A percentile compares a stretch with the other conserved stretches of the same genome.
Evolutionary conservation across 192 early-diverging fungal genomes (phyloP).

Genomic region (Haplosporangium gracile): DNA sequence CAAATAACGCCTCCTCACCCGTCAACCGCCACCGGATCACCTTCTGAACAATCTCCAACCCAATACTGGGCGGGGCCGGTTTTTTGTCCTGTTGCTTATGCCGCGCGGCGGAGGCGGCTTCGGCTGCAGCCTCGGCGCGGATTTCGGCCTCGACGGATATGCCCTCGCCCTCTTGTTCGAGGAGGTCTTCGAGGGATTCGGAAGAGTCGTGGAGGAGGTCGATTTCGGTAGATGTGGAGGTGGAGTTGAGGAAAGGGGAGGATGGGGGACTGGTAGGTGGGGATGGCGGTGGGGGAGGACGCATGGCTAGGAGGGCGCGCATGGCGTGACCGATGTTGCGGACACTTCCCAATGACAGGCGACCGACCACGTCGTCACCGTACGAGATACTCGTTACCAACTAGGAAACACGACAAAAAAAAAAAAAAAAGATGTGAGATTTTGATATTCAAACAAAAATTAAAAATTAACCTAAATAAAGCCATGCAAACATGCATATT

Average conservation of each 20-base stretch:
- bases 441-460: background rate
- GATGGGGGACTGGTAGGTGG: conserved; percentile 24
- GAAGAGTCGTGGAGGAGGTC: conserved; percentile 45
- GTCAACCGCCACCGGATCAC: conserved; percentile 51
- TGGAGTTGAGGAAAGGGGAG: conserved; percentile 9
- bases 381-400: conserved; percentile 59
- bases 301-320: conserved; percentile 43
- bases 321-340: conserved; percentile 53
- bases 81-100: background rate
- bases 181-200: conserved; percentile 30
- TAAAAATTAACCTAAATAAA: background rate
- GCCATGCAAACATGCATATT: no score
- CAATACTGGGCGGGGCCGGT: conserved; percentile 26
- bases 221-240: background rate
- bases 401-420: background rate
- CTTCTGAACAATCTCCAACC: conserved; percentile 56
- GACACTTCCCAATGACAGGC: conserved; percentile 54
- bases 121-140: background rate
- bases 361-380: conserved; percentile 52
- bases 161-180: conserved; percentile 38
- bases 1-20: conserved; percentile 33
- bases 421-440: background rate
- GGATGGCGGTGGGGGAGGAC: conserved; percentile 28
- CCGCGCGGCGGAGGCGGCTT: background rate
- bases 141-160: background rate